Evolutionary conservation across 768 basidiomycete species (phyloP), one percentile per base, ranked within the genome.

Genomic region (Pleurotus ostreatus): DNA sequence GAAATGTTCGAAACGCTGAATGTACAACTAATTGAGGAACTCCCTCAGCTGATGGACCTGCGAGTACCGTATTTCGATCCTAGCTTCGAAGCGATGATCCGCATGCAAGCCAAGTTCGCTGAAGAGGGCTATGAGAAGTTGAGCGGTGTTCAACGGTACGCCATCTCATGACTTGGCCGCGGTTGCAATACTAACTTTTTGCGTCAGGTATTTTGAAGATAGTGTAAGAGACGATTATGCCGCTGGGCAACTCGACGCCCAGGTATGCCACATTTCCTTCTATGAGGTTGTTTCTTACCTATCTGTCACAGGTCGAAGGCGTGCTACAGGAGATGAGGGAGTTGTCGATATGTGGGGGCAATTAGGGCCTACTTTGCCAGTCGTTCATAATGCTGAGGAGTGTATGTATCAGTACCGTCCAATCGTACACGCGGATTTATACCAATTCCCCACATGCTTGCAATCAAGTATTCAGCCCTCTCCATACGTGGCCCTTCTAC

Each of bases 61-160:
- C 91, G 97, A 39, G 90, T 99, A 22, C 97, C 97, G 0, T 99
- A 92, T 78, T 95, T 98, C 60, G 97, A 98, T 70, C 97, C 97
- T 4, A 94, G 91, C 62, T 98, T 98, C 68, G 97, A 98, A 73
- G 92, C 96, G 46, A 98, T 98, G 96, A 94, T 94, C 61, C 83
- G 97, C 26, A 92, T 97, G 85, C 97, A 99, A 66, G 84, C 91
- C 66, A 94, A 95, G 66, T 98, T 98, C 67, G 95, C 96, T 0
- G 93, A 98, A 70, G 96, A 99, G 63, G 95, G 96, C 0, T 98
- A 99, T 68, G 94, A 98, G 74, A 97, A 94, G 72, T 82, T 98
- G 49, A 89, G 94, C 49, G 87, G 51, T 2, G 51, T 61, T 18
- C 60, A 61, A 41, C 47, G 51, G 59, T 60, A 46, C 40, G 43